Percentiles rank a stretch among this genome's conserved stretches.
Conservation (phyloP, 495 filamentous ascomycete genomes). For the Aspergillus panamensis region DNA sequence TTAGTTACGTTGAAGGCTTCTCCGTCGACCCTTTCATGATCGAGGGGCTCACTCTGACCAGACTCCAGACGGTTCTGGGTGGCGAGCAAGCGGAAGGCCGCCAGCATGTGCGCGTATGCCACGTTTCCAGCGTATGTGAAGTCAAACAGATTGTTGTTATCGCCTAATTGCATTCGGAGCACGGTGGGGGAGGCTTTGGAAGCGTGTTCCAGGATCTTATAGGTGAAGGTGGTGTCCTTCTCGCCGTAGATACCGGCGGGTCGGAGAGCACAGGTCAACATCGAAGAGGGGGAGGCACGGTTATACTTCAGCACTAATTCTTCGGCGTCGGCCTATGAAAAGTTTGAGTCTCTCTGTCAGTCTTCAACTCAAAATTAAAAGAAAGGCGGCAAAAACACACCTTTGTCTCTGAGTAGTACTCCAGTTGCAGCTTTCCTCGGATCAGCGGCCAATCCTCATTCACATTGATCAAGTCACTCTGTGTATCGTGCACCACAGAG, state of each 20-base stretch:
- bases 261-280: slow-evolving; percentile 77
- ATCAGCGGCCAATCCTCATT: slow-evolving; percentile 85
- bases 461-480: slow-evolving; percentile 79
- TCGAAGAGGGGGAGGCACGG: slow-evolving; percentile 57
- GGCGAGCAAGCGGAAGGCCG: slow-evolving; percentile 66
- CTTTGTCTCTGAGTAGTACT: slow-evolving; percentile 92
- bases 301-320: slow-evolving; percentile 80
- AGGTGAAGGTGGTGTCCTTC: slow-evolving; percentile 73
- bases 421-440: slow-evolving; percentile 63
- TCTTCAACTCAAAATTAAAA: neutral
- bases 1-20: slow-evolving; percentile 97
- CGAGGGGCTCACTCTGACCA: slow-evolving; percentile 56
- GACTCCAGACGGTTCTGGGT: slow-evolving; percentile 50
- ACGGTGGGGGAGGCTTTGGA: slow-evolving; percentile 50
- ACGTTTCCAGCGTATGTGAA: slow-evolving; percentile 56
- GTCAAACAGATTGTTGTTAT: slow-evolving; percentile 74
- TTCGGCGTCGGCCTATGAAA: slow-evolving; percentile 74
- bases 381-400: slow-evolving; percentile 35
- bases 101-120: slow-evolving; percentile 47
- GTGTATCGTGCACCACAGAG: slow-evolving; percentile 79
- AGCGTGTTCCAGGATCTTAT: slow-evolving; percentile 48
- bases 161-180: slow-evolving; percentile 78
- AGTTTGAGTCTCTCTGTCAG: neutral
- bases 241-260: slow-evolving; percentile 91
- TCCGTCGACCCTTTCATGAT: slow-evolving; percentile 80